Evolutionary conservation across 441 rosid species (phyloP), one percentile per base, ranked within the genome.

Genomic region (Erodium texanum): DNA sequence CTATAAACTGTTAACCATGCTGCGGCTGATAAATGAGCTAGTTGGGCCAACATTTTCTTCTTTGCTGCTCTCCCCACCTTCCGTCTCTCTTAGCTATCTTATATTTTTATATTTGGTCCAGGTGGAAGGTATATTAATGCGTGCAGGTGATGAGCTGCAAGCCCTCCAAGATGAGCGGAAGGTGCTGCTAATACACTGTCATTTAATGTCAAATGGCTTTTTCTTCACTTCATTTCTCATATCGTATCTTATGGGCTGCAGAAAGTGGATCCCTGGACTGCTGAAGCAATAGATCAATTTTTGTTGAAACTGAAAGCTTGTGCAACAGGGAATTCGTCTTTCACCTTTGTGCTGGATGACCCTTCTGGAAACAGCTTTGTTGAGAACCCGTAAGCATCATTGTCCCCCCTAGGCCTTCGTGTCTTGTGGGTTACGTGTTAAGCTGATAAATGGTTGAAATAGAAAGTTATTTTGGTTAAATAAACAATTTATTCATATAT

Each of bases 361-460:
- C 96, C 97, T 66, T 82, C 94, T 64, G 99, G 99, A 74, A 94
- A 94, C 82, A 87, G 99, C 86, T 94, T 92, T 79, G 81, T 94
- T 70, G 99, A 94, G 76, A 94, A 92, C 70, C 99, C 83, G 98
- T 92, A 87, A 89, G 96, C 19, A n/a, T 50, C 32, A 34, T 29
- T 58, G n/a, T 18, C 24, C 41, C 2, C 67, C 7, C 16, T 54
- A 61, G 4, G 61, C 24, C 64, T 19, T 1, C 20, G 24, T 32
- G 36, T 32, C 22, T 16, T 12, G n/a, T 3, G 18, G 45, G 19
- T 69, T 14, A 20, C 34, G 63, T 5, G 56, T 56, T 58, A 15
- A 19, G 16, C 18, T 27, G 62, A 63, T 75, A 54, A 10, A 2
- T 23, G 29, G 61, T 64, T 71, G 41, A 71, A 68, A 65, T 63